Evolutionary conservation across 768 basidiomycete genomes (phyloP).

Genomic region (Inosperma sp.): DNA sequence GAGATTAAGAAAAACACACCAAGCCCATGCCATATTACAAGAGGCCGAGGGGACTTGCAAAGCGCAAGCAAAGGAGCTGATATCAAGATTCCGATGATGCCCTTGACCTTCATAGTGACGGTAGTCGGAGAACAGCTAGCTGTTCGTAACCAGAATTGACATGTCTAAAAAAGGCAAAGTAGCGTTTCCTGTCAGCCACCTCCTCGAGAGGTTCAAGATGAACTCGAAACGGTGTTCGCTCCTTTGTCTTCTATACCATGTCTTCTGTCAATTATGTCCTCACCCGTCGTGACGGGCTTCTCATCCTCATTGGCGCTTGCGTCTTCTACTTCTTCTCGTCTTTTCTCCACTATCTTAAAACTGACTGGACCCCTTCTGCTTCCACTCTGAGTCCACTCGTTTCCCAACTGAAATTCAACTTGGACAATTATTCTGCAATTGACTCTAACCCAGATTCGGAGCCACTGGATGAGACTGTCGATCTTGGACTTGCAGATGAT

Average conservation of each 20-base stretch:
- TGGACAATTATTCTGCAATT: too few relatives aligned
- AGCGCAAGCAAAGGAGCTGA: conserved; percentile 8
- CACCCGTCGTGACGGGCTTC: conserved; percentile 16
- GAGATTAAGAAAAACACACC: conserved; percentile 11
- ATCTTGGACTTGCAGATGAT: conserved; percentile 43
- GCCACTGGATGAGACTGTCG: too few relatives aligned
- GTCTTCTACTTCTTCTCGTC: conserved; percentile 16
- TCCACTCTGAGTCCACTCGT: background rate
- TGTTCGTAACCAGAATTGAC: too few relatives aligned
- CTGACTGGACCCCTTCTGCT: background rate
- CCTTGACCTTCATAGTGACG: background rate
- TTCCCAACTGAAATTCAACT: background rate
- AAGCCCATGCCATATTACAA: conserved; percentile 28
- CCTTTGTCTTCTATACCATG: background rate
- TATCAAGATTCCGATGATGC: background rate
- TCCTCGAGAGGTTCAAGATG: too few relatives aligned
- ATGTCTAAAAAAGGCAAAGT: too few relatives aligned
- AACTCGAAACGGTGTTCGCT: too few relatives aligned
- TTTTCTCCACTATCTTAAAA: conserved; percentile 11
- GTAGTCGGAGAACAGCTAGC: too few relatives aligned
- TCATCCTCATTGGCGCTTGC: conserved; percentile 19
- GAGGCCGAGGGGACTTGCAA: conserved; percentile 14
- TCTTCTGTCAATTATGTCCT: conserved; percentile 1
- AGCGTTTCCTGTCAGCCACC: too few relatives aligned
- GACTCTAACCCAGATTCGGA: too few relatives aligned